These are phyloP conservation scores for Talaromyces sp. DNA, from an alignment of 2,329 filamentous ascomycete genomes.

Conservation along the genomic window DNA sequence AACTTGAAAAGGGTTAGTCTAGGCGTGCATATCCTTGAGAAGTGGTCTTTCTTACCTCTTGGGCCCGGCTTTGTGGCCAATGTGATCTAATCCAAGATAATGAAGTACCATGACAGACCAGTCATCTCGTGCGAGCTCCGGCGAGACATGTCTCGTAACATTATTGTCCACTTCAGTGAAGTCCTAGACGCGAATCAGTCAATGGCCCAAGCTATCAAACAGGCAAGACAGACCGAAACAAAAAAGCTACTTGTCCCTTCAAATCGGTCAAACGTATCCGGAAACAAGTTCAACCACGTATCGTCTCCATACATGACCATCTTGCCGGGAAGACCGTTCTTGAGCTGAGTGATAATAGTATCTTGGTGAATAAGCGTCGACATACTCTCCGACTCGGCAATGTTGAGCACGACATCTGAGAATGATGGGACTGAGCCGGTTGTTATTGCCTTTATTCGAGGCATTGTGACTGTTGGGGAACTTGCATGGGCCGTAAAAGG, in stretches of 20 bases:
- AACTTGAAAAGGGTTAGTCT: conserved; percentile 50
- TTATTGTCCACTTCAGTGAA: conserved; percentile 98
- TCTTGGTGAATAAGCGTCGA: conserved; percentile 87
- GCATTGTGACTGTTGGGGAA: conserved; percentile 98
- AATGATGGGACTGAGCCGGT: conserved; percentile 98
- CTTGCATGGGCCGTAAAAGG: conserved; percentile 94
- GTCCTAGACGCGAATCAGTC: conserved; percentile 58
- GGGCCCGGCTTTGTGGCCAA: conserved; percentile 93
- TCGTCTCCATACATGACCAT: conserved; percentile 96
- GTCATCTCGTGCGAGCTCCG: conserved; percentile 72
- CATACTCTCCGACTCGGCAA: conserved; percentile 88
- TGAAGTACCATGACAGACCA: conserved; percentile 95
- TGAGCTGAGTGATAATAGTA: conserved; percentile 94
- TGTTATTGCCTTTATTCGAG: conserved; percentile 92
- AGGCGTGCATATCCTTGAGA: neutral
- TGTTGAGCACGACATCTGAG: conserved; percentile 92
- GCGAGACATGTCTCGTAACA: conserved; percentile 83
- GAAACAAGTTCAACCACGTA: conserved; percentile 97
- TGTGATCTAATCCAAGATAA: conserved; percentile 93
- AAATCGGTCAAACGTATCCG: conserved; percentile 76
- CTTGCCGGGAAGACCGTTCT: conserved; percentile 66
- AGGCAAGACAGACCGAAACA: conserved; percentile 70
- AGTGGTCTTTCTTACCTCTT: conserved; percentile 57
- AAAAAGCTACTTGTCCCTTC: conserved; percentile 98
- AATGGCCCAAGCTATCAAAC: conserved; percentile 6